Evolutionary conservation across 768 basidiomycete species (phyloP).

Genomic region (Rhodocollybia butyracea): DNA sequence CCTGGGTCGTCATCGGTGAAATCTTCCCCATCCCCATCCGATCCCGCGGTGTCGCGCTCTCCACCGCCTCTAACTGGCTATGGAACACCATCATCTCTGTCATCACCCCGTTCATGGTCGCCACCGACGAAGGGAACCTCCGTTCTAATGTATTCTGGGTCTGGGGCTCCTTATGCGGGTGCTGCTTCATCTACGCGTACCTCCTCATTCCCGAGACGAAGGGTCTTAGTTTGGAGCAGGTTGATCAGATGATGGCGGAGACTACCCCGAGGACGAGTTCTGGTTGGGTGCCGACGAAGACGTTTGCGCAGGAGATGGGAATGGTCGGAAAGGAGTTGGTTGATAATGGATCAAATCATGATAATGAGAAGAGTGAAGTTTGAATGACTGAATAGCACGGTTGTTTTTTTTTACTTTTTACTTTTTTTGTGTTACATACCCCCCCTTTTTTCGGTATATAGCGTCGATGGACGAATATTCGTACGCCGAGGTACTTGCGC

Average conservation of each 20-base stretch:
- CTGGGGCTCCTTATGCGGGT: slow-evolving; percentile 67
- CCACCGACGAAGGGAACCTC: slow-evolving; percentile 46
- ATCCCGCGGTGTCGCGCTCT: slow-evolving; percentile 78
- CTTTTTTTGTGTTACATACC: too few species aligned
- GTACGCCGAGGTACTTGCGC: too few species aligned
- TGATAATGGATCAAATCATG: too few species aligned
- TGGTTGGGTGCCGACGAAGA: not conserved
- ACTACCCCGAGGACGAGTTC: not conserved
- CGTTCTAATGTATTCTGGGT: slow-evolving; percentile 83
- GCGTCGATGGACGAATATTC: too few species aligned
- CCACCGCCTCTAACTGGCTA: slow-evolving; percentile 45
- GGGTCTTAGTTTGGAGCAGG: slow-evolving; percentile 81
- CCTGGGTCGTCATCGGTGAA: slow-evolving; percentile 54
- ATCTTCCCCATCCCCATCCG: slow-evolving; percentile 83
- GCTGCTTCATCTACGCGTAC: slow-evolving; percentile 74
- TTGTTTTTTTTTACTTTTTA: too few species aligned
- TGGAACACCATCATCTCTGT: slow-evolving; percentile 76
- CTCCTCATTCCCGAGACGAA: slow-evolving; percentile 83
- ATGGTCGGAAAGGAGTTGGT: not conserved
- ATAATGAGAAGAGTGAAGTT: too few species aligned
- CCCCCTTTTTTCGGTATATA: too few species aligned
- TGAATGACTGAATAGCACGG: too few species aligned
- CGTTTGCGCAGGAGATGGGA: slow-evolving; percentile 1
- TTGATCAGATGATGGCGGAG: slow-evolving; percentile 54
- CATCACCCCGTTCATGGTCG: slow-evolving; percentile 15